These are phyloP conservation scores for Pochonia chlamydosporia DNA, from an alignment of 2,329 filamentous ascomycete species.

Conservation along the genomic window DNA sequence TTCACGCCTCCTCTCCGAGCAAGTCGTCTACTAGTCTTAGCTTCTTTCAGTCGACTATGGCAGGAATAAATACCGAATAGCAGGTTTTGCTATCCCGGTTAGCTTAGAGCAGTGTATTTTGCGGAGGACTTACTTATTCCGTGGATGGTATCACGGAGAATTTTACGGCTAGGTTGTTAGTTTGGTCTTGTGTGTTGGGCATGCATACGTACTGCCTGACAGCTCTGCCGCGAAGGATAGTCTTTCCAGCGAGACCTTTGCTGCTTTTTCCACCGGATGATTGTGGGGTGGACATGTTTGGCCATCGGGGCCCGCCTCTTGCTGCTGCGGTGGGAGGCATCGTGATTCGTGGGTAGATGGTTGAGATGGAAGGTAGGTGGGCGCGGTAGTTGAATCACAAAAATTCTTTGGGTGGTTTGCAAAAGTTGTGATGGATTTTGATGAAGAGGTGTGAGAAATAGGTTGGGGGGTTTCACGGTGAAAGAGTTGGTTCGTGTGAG, in stretches of 20 bases:
- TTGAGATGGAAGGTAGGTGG: too few species aligned
- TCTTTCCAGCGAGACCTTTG: constrained; percentile 5
- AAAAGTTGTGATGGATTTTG: too few species aligned
- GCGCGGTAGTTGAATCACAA: too few species aligned
- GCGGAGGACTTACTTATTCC: constrained; percentile 10
- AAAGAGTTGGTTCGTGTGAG: too few species aligned
- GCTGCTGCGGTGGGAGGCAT: background rate
- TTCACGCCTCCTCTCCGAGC: constrained; percentile 75
- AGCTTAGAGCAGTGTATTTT: background rate
- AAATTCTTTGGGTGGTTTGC: too few species aligned
- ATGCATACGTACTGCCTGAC: constrained; percentile 1
- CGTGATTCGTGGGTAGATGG: background rate
- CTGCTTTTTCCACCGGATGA: background rate
- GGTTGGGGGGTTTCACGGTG: too few species aligned
- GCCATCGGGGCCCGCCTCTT: constrained; percentile 1
- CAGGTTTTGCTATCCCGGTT: constrained; percentile 3
- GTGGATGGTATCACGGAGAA: constrained; percentile 11
- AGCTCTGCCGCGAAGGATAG: background rate
- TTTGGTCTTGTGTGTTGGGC: background rate
- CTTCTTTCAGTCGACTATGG: background rate
- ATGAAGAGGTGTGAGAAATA: too few species aligned
- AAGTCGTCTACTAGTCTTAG: constrained; percentile 48
- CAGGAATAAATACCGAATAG: constrained; percentile 1
- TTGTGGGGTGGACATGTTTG: background rate
- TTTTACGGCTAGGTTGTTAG: constrained; percentile 11